Base-by-base conservation (phyloP, 164 flowering plant species). In the Paratinospora sagittata region DNA sequence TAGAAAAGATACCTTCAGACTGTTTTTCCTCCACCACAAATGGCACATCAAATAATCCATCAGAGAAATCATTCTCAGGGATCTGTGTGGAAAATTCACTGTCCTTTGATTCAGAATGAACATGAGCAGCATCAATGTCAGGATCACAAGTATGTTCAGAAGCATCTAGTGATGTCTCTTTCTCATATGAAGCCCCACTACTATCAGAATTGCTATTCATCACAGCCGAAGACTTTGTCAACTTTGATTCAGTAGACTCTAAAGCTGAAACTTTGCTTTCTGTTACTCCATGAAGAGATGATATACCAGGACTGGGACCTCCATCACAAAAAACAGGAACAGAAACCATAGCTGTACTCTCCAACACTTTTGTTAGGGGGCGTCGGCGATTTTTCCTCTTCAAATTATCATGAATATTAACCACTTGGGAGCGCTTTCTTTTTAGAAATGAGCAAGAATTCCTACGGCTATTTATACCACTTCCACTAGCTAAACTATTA, bases 301-400 rank as follows among this genome's bases (percentile, higher is more conserved):
- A 82, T 63, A 75, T 77, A 71, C 77, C 71, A 39, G 83, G 79
- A 79, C 79, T 79, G 39, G 81, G 70, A 77, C 77, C 75, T 60
- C 81, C 77, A 66, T 88, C 84, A 76, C 86, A 84, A 61, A 76
- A 68, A 67, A 87, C 78, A 69, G 93, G 93, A 77, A 87, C 87
- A 72, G 86, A 78, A 27, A 91, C 88, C 94, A 85, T 81, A 2
- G 84, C 80, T 11, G 86, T 84, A 78, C 84, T 83, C 83, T 87
- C 93, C 78, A 90, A 81, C 62, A 92, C 93, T 80, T 90, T 89
- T n/a, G 88, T 82, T 81, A 92, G 75, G 9, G 85, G 84, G 6
- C 92, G 89, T 14, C 89, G 85, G 1, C 91, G 90, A 47, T 84
- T 74, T 76, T 84, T 91, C 81, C 82, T 87, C 68, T 90, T 92